A percentile compares a stretch with the other conserved stretches of the same genome.
These are phyloP conservation scores for Neotropicomus parvogracilis DNA, from an alignment of 1,284 basidiomycete species.

Conservation along the genomic window DNA sequence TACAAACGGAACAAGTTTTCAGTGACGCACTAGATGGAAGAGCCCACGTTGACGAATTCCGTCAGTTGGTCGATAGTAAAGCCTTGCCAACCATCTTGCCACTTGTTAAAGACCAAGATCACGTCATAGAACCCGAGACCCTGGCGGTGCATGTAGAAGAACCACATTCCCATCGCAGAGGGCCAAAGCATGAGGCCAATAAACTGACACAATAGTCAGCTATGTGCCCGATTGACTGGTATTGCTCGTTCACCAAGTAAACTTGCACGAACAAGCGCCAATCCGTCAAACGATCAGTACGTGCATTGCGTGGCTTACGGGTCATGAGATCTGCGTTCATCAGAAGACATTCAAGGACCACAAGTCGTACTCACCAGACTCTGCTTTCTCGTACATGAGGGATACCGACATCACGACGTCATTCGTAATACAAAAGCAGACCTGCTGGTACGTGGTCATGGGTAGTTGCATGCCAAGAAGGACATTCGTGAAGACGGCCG, in stretches of 20 bases:
- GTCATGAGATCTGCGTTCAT: conserved; percentile 41
- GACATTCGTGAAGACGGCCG: conserved; percentile 36
- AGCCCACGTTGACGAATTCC: conserved; percentile 35
- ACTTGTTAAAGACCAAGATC: conserved; percentile 40
- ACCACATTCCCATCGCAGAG: conserved; percentile 42
- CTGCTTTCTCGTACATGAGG: conserved; percentile 38
- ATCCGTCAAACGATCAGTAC: conserved; percentile 47
- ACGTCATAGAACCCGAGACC: conserved; percentile 37
- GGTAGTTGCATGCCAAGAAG: conserved; percentile 40
- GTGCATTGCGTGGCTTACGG: conserved; percentile 64
- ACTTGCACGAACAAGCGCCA: conserved; percentile 35
- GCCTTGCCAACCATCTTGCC: conserved; percentile 35
- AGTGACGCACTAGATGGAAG: conserved; percentile 40
- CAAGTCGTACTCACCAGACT: conserved; percentile 27
- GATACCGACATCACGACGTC: conserved; percentile 38
- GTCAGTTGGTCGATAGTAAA: conserved; percentile 27
- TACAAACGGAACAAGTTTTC: conserved; percentile 17
- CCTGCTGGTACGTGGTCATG: conserved; percentile 41
- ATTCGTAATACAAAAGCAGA: conserved; percentile 38
- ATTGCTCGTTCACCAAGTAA: conserved; percentile 19
- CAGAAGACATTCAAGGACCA: background rate
- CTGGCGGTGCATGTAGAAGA: conserved; percentile 36
- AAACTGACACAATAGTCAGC: conserved; percentile 31
- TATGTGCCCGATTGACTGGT: background rate
- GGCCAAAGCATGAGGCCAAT: conserved; percentile 47